Percentiles rank a stretch among this genome's conserved stretches.
These are phyloP conservation scores for Chaetomium sp. DNA, from an alignment of 2,329 filamentous ascomycete species.

Conservation along the genomic window DNA sequence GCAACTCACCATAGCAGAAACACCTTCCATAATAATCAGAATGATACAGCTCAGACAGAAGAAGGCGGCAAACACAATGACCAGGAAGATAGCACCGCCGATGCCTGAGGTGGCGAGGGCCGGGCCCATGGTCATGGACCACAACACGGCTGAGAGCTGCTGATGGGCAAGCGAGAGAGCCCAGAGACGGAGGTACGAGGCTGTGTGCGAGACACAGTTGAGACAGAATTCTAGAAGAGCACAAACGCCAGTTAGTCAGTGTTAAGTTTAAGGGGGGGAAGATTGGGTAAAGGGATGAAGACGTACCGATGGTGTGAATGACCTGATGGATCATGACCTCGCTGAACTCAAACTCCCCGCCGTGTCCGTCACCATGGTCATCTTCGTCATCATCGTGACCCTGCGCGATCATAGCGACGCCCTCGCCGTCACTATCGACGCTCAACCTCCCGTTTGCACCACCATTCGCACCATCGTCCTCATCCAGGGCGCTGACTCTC, in stretches of 20 bases:
- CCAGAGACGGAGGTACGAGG: slow-evolving; percentile 97
- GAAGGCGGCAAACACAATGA: slow-evolving; percentile 81
- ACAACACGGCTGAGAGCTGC: slow-evolving; percentile 90
- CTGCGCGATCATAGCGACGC: slow-evolving; percentile 81
- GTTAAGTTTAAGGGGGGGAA: background rate
- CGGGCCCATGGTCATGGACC: slow-evolving; percentile 86
- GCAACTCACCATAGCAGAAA: slow-evolving; percentile 67
- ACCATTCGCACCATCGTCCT: slow-evolving; percentile 59
- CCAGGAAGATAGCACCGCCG: slow-evolving; percentile 70
- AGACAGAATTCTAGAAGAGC: slow-evolving; percentile 76
- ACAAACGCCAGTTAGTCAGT: background rate
- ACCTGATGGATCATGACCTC: slow-evolving; percentile 99
- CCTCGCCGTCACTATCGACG: slow-evolving; percentile 64
- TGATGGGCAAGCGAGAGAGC: slow-evolving; percentile 95
- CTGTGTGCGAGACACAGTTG: slow-evolving; percentile 98
- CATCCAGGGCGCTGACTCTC: slow-evolving; percentile 82
- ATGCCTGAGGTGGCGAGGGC: slow-evolving; percentile 63
- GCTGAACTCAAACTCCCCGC: slow-evolving; percentile 90
- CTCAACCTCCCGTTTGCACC: slow-evolving; percentile 30
- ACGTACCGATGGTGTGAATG: slow-evolving; percentile 93
- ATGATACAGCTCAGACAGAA: slow-evolving; percentile 67
- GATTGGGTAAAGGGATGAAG: background rate
- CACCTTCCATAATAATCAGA: slow-evolving; percentile 91
- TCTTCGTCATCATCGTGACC: slow-evolving; percentile 55
- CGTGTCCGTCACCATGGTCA: slow-evolving; percentile 59